phyloP scores from a whole-genome alignment of 2,329 filamentous ascomycete species.

The Hypoxylon sp. region DNA sequence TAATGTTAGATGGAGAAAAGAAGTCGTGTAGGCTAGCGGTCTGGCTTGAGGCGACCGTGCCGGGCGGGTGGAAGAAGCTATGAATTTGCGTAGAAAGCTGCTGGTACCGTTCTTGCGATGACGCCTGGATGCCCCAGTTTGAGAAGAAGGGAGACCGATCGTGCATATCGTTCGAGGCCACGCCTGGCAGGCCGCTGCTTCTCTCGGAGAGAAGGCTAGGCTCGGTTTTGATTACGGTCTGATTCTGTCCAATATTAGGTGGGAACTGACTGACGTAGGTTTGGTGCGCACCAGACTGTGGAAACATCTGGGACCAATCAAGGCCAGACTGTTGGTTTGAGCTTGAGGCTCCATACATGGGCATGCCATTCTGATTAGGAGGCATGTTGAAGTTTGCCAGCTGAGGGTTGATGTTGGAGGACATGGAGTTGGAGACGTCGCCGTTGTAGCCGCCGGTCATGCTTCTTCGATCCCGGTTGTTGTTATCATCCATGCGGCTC shows the following conservation, averaged over 20 bases:
- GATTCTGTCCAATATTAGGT: slow-evolving; percentile 75
- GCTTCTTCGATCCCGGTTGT: slow-evolving; percentile 67
- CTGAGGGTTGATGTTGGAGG: slow-evolving; percentile 70
- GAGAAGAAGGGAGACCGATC: slow-evolving; percentile 61
- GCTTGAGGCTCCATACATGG: slow-evolving; percentile 71
- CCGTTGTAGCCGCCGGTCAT: slow-evolving; percentile 67
- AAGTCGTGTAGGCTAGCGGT: slow-evolving; percentile 68
- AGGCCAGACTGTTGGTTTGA: slow-evolving; percentile 71
- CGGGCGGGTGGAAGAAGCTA: slow-evolving; percentile 68
- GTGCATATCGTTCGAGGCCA: slow-evolving; percentile 56
- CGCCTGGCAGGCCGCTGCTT: slow-evolving; percentile 59
- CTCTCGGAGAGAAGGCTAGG: slow-evolving; percentile 66
- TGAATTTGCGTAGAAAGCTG: slow-evolving; percentile 67
- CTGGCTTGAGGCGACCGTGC: slow-evolving; percentile 66
- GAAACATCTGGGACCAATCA: slow-evolving; percentile 84
- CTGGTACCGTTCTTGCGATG: slow-evolving; percentile 63
- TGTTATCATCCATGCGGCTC: slow-evolving; percentile 67
- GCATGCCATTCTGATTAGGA: slow-evolving; percentile 71
- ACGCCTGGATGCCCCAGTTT: slow-evolving; percentile 61
- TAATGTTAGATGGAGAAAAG: slow-evolving; percentile 75
- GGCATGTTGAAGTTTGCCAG: slow-evolving; percentile 74
- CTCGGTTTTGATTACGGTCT: slow-evolving; percentile 77
- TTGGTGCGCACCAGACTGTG: slow-evolving; percentile 75
- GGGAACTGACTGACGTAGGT: slow-evolving; percentile 72
- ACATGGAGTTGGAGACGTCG: slow-evolving; percentile 71